Conservation (phyloP, 1,284 basidiomycete genomes). For the Ustilago loliicola region DNA sequence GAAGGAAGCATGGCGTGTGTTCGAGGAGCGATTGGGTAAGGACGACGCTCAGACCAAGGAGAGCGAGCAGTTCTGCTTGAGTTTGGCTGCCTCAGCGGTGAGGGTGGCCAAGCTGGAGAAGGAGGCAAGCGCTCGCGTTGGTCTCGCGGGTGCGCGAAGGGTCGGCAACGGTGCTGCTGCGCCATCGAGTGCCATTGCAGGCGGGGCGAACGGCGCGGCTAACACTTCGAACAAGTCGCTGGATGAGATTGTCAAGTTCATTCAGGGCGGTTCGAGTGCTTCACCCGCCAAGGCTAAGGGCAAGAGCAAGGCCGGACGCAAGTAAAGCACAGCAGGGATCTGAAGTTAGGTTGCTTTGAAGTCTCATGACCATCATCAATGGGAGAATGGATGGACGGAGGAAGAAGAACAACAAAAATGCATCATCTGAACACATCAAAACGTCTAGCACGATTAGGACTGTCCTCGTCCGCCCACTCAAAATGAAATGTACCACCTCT, state of each 20-base stretch:
- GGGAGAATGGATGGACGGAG: neutral
- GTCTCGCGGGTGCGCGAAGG: conserved; percentile 14
- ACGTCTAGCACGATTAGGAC: conserved; percentile 9
- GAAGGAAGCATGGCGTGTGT: conserved; percentile 67
- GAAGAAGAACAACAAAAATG: neutral
- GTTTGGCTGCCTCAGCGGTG: conserved; percentile 65
- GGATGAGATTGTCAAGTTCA: conserved; percentile 66
- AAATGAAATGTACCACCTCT: conserved; percentile 36
- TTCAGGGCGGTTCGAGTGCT: conserved; percentile 55
- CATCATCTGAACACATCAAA: conserved; percentile 11
- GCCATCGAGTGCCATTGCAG: conserved; percentile 5
- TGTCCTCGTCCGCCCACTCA: neutral
- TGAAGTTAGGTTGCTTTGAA: neutral
- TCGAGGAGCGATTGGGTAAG: conserved; percentile 66
- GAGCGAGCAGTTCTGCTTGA: conserved; percentile 64
- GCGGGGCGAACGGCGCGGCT: neutral
- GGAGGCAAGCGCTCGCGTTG: conserved; percentile 47
- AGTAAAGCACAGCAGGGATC: conserved; percentile 12
- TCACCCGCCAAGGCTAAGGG: conserved; percentile 42
- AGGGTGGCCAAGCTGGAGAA: conserved; percentile 65
- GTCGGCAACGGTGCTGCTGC: conserved; percentile 23
- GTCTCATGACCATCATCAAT: neutral
- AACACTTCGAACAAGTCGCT: conserved; percentile 48
- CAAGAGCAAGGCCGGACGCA: conserved; percentile 42
- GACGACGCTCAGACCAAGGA: conserved; percentile 68